Evolutionary conservation across 352 stramenopile genomes (phyloP).

Genomic region (Phytopythium boreale): DNA sequence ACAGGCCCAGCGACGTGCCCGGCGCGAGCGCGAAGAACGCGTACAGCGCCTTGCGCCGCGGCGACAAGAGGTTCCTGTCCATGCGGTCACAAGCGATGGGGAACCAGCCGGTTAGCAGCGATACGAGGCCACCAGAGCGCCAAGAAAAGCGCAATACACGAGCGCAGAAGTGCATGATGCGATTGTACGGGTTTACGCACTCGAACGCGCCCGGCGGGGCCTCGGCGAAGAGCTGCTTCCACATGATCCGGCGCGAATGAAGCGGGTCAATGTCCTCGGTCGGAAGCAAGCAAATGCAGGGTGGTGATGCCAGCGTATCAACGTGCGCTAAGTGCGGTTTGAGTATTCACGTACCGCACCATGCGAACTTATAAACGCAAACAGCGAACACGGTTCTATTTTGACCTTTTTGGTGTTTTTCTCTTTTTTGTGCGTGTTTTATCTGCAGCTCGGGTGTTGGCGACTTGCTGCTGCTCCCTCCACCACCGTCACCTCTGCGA

Average conservation of each 20-base stretch:
- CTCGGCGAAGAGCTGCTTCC: constrained; percentile 77
- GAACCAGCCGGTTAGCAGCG: background rate
- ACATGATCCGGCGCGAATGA: constrained; percentile 14
- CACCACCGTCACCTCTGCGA: background rate
- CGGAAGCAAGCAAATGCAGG: background rate
- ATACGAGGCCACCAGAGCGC: background rate
- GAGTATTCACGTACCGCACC: too few relatives aligned
- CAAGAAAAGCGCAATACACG: background rate
- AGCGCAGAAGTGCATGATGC: background rate
- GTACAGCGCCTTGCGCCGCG: constrained; percentile 62
- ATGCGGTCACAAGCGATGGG: background rate
- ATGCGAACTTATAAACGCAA: background rate
- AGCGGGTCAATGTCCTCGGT: background rate
- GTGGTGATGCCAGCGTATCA: background rate
- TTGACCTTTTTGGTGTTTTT: background rate
- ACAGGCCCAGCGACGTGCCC: constrained; percentile 60
- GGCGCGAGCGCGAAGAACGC: constrained; percentile 65
- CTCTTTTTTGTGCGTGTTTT: background rate
- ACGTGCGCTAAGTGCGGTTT: background rate
- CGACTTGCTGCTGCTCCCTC: background rate
- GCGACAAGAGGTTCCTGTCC: constrained; percentile 57
- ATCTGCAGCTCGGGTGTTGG: background rate
- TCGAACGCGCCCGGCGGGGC: constrained; percentile 61
- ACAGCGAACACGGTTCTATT: background rate
- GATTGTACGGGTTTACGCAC: constrained; percentile 25